These are phyloP conservation scores for Sarocladium kiliense DNA, from an alignment of 2,329 filamentous ascomycete species.

Conservation along the genomic window DNA sequence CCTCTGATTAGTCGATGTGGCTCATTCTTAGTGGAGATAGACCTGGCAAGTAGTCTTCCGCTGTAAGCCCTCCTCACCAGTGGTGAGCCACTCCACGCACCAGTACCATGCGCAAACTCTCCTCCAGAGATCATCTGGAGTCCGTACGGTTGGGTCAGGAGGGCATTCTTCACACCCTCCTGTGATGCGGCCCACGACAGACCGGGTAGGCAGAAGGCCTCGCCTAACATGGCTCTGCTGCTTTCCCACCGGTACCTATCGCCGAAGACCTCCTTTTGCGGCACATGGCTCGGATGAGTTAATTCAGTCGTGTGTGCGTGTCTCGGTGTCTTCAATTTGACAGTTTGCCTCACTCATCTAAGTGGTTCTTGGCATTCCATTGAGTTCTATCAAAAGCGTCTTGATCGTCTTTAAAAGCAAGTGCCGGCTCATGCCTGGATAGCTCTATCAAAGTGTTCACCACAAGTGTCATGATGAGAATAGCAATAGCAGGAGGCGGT, in stretches of 20 bases:
- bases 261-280: neutral
- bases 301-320: neutral
- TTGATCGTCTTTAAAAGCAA: too few species aligned
- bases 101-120: neutral
- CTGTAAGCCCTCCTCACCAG: neutral
- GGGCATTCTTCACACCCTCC: neutral
- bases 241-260: neutral
- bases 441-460: too few species aligned
- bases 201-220: neutral
- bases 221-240: neutral
- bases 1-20: neutral
- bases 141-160: neutral
- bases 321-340: neutral
- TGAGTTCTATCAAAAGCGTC: neutral
- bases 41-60: neutral
- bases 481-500: slow-evolving; percentile 42
- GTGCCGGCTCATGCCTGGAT: too few species aligned
- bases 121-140: neutral
- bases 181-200: neutral
- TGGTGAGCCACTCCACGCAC: neutral
- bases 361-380: too few species aligned
- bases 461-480: slow-evolving; percentile 36
- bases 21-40: neutral
- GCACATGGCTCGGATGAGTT: neutral
- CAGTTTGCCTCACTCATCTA: neutral